These are phyloP conservation scores for Baorangia bicolor DNA, from an alignment of 768 basidiomycete species.

Conservation along the genomic window DNA sequence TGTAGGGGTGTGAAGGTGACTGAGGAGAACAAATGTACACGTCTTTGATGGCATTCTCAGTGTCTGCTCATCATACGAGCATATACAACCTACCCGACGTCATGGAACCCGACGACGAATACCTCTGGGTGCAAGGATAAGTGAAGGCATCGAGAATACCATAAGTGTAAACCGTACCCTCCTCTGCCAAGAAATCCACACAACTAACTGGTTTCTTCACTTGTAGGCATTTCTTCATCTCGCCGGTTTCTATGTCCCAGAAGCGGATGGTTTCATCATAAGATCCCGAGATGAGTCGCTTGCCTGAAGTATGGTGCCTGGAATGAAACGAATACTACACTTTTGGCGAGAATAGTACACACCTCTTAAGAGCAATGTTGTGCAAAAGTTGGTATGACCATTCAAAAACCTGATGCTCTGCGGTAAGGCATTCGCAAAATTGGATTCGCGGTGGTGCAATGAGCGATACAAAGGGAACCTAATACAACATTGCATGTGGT, in stretches of 20 bases:
- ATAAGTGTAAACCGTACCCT: slow-evolving; percentile 47
- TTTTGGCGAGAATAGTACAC: neutral
- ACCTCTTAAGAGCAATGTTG: slow-evolving; percentile 69
- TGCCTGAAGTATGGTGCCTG: slow-evolving; percentile 39
- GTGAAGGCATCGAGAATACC: neutral
- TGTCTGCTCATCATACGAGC: neutral
- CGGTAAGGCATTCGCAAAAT: slow-evolving; percentile 73
- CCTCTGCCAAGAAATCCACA: slow-evolving; percentile 80
- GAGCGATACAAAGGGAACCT: slow-evolving; percentile 75
- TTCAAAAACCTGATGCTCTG: slow-evolving; percentile 76
- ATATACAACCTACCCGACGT: slow-evolving; percentile 67
- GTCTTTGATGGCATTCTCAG: slow-evolving; percentile 40
- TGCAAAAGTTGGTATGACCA: slow-evolving; percentile 88
- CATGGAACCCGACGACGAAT: slow-evolving; percentile 90
- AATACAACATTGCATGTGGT: neutral
- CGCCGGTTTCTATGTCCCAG: slow-evolving; percentile 76
- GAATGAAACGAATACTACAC: neutral
- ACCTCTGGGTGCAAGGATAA: slow-evolving; percentile 53
- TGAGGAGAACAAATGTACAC: slow-evolving; percentile 86
- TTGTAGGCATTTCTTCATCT: slow-evolving; percentile 69
- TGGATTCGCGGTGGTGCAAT: slow-evolving; percentile 82
- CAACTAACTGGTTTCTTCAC: slow-evolving; percentile 92
- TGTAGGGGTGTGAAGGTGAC: slow-evolving; percentile 81
- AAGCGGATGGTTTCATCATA: slow-evolving; percentile 93
- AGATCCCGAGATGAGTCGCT: slow-evolving; percentile 82